Evolutionary conservation across 2,329 filamentous ascomycete species (phyloP).

Genomic region (Leptographium wingfieldii): DNA sequence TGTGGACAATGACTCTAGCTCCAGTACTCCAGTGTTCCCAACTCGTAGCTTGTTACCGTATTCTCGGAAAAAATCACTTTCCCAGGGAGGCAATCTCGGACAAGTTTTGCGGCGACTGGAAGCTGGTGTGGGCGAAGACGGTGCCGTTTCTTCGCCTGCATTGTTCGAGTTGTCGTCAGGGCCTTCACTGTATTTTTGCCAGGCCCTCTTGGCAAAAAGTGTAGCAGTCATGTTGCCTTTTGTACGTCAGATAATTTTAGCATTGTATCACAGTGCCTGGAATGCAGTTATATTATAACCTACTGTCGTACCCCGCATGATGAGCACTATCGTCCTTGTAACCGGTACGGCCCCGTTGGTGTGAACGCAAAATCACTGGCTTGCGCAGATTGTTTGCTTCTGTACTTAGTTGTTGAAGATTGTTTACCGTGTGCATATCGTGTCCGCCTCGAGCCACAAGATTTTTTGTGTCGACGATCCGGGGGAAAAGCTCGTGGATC

Average conservation of each 20-base stretch:
- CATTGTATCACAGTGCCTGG: not conserved
- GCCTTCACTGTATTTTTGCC: not conserved
- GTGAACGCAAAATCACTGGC: not conserved
- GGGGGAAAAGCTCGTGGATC: slow-evolving; percentile 33
- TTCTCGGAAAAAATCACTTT: slow-evolving; percentile 9
- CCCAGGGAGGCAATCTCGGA: slow-evolving; percentile 12
- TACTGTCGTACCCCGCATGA: slow-evolving; percentile 49
- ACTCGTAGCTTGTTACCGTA: slow-evolving; percentile 16
- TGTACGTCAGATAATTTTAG: not conserved
- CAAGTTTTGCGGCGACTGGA: not conserved
- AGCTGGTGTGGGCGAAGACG: not conserved
- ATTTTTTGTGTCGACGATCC: slow-evolving; percentile 56
- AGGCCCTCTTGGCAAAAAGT: slow-evolving; percentile 22
- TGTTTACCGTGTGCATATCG: slow-evolving; percentile 50
- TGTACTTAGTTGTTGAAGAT: slow-evolving; percentile 9
- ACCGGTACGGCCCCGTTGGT: not conserved
- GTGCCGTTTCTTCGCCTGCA: not conserved
- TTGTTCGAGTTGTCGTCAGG: not conserved
- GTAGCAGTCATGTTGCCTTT: slow-evolving; percentile 29
- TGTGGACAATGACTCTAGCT: not conserved
- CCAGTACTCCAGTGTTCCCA: slow-evolving; percentile 9
- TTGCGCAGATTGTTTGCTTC: not conserved
- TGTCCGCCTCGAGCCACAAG: slow-evolving; percentile 56
- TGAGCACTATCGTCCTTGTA: slow-evolving; percentile 22
- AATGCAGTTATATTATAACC: slow-evolving; percentile 5